Evolutionary conservation across 768 basidiomycete species (phyloP).

Genomic region (Collybia sp.): DNA sequence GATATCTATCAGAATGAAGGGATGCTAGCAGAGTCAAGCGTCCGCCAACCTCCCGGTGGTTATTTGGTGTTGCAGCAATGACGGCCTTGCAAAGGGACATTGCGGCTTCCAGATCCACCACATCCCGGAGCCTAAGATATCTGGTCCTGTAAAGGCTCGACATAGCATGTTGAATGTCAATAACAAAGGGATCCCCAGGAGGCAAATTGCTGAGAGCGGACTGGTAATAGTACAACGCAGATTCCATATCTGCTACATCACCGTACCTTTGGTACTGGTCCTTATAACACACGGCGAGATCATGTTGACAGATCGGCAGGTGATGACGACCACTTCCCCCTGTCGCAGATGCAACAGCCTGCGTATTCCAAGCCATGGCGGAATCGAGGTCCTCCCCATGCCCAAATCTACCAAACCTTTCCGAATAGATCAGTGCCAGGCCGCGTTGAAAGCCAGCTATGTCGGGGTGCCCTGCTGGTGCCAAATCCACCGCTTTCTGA

Average conservation of each 20-base stretch:
- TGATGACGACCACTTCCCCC: too few species aligned
- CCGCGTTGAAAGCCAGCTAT: neutral
- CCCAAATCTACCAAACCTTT: slow-evolving; percentile 3
- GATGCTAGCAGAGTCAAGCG: neutral
- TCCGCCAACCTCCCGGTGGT: slow-evolving; percentile 1
- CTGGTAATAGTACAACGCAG: neutral
- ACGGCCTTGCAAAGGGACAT: neutral
- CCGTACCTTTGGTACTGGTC: slow-evolving; percentile 1
- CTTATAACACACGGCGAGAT: slow-evolving; percentile 2
- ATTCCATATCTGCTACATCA: slow-evolving; percentile 4
- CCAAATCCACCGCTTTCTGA: neutral
- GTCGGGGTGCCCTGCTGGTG: neutral
- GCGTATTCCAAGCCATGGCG: neutral
- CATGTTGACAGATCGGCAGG: slow-evolving; percentile 1
- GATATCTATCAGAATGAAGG: neutral
- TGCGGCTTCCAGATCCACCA: slow-evolving; percentile 1
- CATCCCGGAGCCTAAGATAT: neutral
- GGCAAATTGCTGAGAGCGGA: slow-evolving; percentile 1
- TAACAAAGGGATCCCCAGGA: slow-evolving; percentile 1
- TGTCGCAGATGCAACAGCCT: too few species aligned
- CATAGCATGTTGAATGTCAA: slow-evolving; percentile 1
- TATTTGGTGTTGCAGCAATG: neutral
- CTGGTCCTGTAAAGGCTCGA: neutral
- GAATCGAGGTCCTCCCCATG: neutral
- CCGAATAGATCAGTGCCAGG: neutral